phyloP scores from a whole-genome alignment of 1,139 yeast genomes.

The Saccharomyces pastorianus region DNA sequence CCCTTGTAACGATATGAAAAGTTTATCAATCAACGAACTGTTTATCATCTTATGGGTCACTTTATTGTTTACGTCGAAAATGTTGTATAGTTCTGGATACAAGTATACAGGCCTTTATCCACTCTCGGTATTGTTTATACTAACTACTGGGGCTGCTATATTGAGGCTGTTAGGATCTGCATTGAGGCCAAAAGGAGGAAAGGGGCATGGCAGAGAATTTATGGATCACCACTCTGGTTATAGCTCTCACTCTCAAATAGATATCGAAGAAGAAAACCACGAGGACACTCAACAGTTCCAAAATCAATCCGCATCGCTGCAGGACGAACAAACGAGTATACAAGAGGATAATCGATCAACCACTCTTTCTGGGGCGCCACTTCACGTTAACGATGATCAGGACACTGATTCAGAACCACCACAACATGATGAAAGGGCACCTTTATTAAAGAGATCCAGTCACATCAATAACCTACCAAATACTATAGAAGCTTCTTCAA shows the following conservation, averaged over 20 bases:
- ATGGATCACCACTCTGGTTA: not conserved
- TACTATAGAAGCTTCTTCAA: not conserved
- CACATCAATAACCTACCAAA: not conserved
- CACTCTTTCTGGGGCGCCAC: not conserved
- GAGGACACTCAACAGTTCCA: not conserved
- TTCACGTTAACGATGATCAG: not conserved
- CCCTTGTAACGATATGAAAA: conserved; percentile 65
- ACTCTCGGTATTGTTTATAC: conserved; percentile 42
- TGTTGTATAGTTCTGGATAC: conserved; percentile 36
- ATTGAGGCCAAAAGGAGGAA: not conserved
- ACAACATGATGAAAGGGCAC: conserved; percentile 27
- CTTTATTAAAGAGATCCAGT: conserved; percentile 15
- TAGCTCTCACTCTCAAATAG: conserved; percentile 4
- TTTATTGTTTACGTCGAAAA: conserved; percentile 44
- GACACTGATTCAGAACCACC: conserved; percentile 10
- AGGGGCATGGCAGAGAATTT: not conserved
- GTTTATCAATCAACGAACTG: conserved; percentile 53
- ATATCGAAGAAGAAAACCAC: not conserved
- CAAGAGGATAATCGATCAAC: not conserved
- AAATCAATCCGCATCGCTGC: not conserved
- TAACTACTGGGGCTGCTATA: conserved; percentile 45
- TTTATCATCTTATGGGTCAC: conserved; percentile 50
- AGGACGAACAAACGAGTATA: not conserved
- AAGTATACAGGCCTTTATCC: conserved; percentile 58
- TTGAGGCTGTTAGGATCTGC: not conserved